Evolutionary conservation across 306 rosid genomes (phyloP).

Genomic region (Cucurbita argyrosperma): DNA sequence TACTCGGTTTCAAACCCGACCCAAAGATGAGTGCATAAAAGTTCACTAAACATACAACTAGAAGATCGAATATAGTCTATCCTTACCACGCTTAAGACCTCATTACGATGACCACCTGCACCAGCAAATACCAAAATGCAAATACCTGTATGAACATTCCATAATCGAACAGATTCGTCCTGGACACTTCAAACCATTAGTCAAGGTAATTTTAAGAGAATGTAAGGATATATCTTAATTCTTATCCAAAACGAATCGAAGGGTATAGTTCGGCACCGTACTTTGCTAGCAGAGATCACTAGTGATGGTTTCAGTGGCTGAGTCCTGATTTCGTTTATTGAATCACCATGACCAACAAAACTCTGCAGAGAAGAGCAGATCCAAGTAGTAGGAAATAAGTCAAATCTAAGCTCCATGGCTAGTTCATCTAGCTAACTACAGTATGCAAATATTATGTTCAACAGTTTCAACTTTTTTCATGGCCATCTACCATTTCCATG

Average conservation of each 20-base stretch:
- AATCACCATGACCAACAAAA: slow-evolving; percentile 92
- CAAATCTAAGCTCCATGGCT: neutral
- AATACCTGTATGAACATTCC: slow-evolving; percentile 89
- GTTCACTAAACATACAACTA: neutral
- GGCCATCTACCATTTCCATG: neutral
- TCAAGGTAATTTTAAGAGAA: slow-evolving; percentile 3
- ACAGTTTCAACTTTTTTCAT: neutral
- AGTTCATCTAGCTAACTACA: neutral
- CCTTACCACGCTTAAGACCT: slow-evolving; percentile 89
- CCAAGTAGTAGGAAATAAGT: neutral
- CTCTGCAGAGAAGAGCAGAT: slow-evolving; percentile 34
- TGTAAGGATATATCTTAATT: neutral
- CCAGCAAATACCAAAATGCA: slow-evolving; percentile 87
- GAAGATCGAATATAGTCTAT: neutral
- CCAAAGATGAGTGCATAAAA: neutral
- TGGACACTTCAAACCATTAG: slow-evolving; percentile 27
- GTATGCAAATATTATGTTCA: neutral
- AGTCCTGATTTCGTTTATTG: slow-evolving; percentile 88
- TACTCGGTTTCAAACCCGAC: neutral
- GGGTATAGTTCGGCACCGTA: slow-evolving; percentile 11
- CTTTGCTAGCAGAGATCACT: slow-evolving; percentile 87
- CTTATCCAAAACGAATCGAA: neutral
- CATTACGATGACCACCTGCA: slow-evolving; percentile 97
- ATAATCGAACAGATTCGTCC: slow-evolving; percentile 95
- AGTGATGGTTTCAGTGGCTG: slow-evolving; percentile 73